A percentile compares a stretch with the other conserved stretches of the same genome.
Evolutionary conservation across 2,329 filamentous ascomycete genomes (phyloP).

Genomic region (Capronia americana): DNA sequence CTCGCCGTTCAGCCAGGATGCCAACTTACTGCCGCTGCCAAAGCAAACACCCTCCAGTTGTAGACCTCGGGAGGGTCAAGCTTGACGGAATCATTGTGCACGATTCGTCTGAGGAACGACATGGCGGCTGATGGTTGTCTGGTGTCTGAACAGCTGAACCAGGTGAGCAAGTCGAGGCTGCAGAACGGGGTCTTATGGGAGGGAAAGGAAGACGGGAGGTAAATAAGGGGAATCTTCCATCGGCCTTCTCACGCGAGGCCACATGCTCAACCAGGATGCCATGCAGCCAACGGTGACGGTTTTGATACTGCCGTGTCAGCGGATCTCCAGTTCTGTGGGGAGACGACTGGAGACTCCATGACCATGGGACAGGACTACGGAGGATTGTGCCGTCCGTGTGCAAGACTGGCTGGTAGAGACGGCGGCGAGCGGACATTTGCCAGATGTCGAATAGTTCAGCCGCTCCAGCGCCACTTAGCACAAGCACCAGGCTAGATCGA

Average conservation of each 20-base stretch:
- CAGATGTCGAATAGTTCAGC: constrained; percentile 26
- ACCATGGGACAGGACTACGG: constrained; percentile 11
- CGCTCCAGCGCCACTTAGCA: constrained; percentile 1
- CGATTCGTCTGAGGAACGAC: constrained; percentile 60
- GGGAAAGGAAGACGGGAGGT: neutral
- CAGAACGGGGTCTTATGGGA: constrained; percentile 2
- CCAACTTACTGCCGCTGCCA: constrained; percentile 62
- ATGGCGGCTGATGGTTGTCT: constrained; percentile 6
- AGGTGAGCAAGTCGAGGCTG: constrained; percentile 1
- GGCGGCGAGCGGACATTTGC: constrained; percentile 19
- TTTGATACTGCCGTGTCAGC: constrained; percentile 17
- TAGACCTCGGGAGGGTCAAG: constrained; percentile 71
- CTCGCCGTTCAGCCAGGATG: neutral
- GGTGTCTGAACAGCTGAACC: neutral
- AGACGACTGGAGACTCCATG: constrained; percentile 17
- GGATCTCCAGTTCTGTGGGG: constrained; percentile 24
- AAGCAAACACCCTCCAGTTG: constrained; percentile 70
- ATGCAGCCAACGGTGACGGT: constrained; percentile 4
- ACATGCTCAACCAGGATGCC: constrained; percentile 24
- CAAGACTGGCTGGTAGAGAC: neutral
- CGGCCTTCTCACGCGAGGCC: constrained; percentile 17
- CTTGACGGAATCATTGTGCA: constrained; percentile 75
- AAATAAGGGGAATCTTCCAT: constrained; percentile 13
- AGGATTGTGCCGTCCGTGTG: neutral
- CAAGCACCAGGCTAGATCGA: constrained; percentile 16